Base-by-base conservation (phyloP, 371 early-diverging fungal genomes). In the Dinochytrium kinnereticum region DNA sequence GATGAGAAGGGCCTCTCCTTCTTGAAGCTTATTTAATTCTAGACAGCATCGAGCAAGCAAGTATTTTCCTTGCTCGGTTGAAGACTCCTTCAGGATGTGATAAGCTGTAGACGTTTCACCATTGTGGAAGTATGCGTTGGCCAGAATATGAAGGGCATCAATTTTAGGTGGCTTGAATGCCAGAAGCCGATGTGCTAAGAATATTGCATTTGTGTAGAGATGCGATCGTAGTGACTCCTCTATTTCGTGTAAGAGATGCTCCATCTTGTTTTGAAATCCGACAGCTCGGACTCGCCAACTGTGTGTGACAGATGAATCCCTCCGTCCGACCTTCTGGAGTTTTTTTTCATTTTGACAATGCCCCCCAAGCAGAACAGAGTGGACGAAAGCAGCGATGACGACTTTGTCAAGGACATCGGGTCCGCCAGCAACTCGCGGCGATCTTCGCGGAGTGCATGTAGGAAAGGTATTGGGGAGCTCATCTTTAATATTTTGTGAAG, bases 1-100 rank as follows among this genome's bases (percentile, higher is more conserved):
- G 44, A 69, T 74, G 67, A 85, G 64, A 10, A 80, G 75, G 36
- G 64, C 64, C 53, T 75, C 81, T 15, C 77, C 82, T 50, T 85
- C 88, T 33, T 75, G 55, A 50, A 81, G 79, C 66, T 36, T 34
- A n/a, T 24, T n/a, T 26, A 61, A 24, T 1, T 72, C 59, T 2
- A 72, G 51, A 34, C 72, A 72, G 66, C 33, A 34, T 34, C 38
- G 3, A 7, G 24, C 70, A 59, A 38, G 31, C 70, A 64, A 38
- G 26, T 72, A 61, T 51, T 38, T 31, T 61, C 55, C 37, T 65
- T 26, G 2, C 2, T 30, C 53, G 26, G 28, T 40, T 10, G 71
- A 17, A 7, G 61, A 36, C 15, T 36, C 71, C 39, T 78, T 70
- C 24, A 78, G 68, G 24, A 71, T 34, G 15, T 68, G 13, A 51